phyloP scores from a whole-genome alignment of 768 basidiomycete genomes.

The Saitozyma podzolica region DNA sequence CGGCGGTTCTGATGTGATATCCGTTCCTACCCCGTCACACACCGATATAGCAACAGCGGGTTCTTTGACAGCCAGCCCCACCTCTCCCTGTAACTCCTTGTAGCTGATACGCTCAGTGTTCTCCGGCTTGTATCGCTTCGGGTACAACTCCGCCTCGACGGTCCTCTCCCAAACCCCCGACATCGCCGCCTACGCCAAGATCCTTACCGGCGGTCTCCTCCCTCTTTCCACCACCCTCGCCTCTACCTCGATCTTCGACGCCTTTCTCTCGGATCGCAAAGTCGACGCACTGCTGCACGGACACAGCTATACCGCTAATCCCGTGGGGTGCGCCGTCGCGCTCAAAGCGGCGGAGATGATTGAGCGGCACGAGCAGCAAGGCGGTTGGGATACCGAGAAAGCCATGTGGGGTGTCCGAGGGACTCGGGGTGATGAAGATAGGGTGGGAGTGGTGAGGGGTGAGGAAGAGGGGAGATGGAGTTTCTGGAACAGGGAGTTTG shows the following conservation, averaged over 20 bases:
- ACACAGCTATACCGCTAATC: slow-evolving; percentile 92
- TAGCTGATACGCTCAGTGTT: slow-evolving; percentile 61
- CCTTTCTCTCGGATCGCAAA: slow-evolving; percentile 74
- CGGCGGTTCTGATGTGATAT: neutral
- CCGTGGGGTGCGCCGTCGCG: slow-evolving; percentile 89
- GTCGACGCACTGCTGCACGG: slow-evolving; percentile 87
- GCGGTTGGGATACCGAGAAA: slow-evolving; percentile 63
- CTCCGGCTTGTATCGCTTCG: slow-evolving; percentile 84
- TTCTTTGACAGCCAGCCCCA: no score
- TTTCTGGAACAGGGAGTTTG: slow-evolving; percentile 78
- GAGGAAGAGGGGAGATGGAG: slow-evolving; percentile 65
- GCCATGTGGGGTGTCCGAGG: slow-evolving; percentile 60
- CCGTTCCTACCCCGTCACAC: no score
- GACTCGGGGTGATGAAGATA: neutral
- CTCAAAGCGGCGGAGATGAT: slow-evolving; percentile 72
- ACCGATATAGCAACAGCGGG: no score
- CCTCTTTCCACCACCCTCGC: slow-evolving; percentile 85
- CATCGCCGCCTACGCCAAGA: slow-evolving; percentile 88
- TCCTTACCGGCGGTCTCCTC: slow-evolving; percentile 86
- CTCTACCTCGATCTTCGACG: slow-evolving; percentile 71
- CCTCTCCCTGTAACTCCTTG: neutral
- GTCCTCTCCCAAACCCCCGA: slow-evolving; percentile 75
- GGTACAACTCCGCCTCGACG: slow-evolving; percentile 62
- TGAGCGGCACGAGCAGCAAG: slow-evolving; percentile 55
- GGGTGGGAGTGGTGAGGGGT: neutral